Evolutionary conservation across 169 alveolate genomes (phyloP), one percentile per base, ranked within the genome.

Genomic region (Plasmodium relictum): DNA sequence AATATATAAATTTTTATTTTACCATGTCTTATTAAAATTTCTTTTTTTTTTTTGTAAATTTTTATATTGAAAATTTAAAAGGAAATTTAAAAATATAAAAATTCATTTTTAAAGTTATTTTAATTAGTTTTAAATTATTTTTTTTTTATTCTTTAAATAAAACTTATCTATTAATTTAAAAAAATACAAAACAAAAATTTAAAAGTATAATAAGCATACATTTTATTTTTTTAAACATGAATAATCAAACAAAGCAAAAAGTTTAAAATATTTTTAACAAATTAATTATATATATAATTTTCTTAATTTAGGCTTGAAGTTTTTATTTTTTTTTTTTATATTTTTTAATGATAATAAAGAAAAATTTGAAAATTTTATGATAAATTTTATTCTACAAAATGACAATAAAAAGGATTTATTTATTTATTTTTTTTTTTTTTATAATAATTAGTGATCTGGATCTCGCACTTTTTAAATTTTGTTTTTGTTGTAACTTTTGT

Each of bases 391-490:
- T 20, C 37, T n/a, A 7, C 5, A 2, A 31, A 44, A 31, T 31
- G 6, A 31, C 3, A 31, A 31, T 31, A 31, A 31, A 31, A 2
- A 3, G 39, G 39, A 56, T 70, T n/a, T 26, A 42, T 37, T 78
- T 78, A 8, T 31, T 26, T 50, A 52, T 52, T 66, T 68, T 59
- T 48, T 61, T 68, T 61, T 45, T 83, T 52, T 45, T 48, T 37
- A 83, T 54, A 68, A 83, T 83, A 3, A 44, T 66, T 0, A 83
- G 37, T 20, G 91, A 83, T 9, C 85, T 69, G 8, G 78, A 20
- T 24, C 91, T 58, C 3, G 91, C 91, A 42, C 91, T 68, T 8
- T 58, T 83, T 14, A 83, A 45, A 45, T 83, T 83, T 24, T 83
- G 61, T 62, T 52, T 68, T 7, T 54, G 20, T 20, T 72, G 39